Percentiles rank a stretch among this genome's conserved stretches.
phyloP scores from a whole-genome alignment of 2,329 filamentous ascomycete species.

The Verticillium isaacii region DNA sequence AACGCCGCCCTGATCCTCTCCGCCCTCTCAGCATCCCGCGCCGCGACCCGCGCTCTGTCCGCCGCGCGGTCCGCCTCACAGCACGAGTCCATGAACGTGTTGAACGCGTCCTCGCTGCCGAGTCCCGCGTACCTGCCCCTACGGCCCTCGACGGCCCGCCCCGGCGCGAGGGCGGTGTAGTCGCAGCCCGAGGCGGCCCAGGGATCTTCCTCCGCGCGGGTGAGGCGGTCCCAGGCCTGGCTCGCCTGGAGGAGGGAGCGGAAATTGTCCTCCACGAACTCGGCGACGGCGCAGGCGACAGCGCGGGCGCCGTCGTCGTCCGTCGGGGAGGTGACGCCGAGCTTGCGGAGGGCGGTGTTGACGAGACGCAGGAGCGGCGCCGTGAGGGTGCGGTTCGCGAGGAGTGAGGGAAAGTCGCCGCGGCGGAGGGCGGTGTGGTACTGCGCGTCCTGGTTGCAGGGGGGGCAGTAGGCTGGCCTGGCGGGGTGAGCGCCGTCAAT shows the following conservation, averaged over 20 bases:
- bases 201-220: neutral
- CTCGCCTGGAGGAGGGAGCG: neutral
- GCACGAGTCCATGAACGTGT: neutral
- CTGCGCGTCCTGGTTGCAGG: neutral
- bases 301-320: neutral
- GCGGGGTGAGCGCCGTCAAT: neutral
- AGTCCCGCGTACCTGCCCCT: neutral
- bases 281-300: neutral
- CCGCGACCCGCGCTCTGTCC: neutral
- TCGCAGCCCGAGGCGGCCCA: neutral
- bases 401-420: neutral
- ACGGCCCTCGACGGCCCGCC: no score
- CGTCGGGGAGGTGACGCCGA: neutral
- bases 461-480: neutral
- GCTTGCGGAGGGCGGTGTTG: neutral
- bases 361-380: neutral
- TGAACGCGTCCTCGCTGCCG: neutral
- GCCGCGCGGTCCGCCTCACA: neutral
- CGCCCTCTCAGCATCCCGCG: neutral
- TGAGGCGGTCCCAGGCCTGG: neutral
- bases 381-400: neutral
- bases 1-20: neutral
- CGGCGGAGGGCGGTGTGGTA: neutral
- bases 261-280: neutral
- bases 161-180: no score